Evolutionary conservation across 176 grass and related monocot genomes (phyloP), one percentile per base, ranked within the genome.

Genomic region (Areca catechu): DNA sequence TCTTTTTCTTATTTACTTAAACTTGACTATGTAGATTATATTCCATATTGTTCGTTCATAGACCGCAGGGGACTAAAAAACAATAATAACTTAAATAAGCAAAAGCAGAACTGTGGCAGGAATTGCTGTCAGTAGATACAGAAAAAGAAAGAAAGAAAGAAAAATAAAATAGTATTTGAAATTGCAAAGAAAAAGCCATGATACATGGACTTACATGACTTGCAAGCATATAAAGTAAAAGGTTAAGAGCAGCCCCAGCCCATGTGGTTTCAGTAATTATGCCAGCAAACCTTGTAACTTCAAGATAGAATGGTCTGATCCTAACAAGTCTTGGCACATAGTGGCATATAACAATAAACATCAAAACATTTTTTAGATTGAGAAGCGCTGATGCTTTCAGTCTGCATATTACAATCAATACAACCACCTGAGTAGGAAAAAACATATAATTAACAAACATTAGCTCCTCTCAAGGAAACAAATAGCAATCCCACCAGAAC

Each of bases 161-260:
- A 43, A 43, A 43, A 43, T 43, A 43, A 43, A 43, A 43, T 43
- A 43, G 34, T 14, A 43, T 43, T 43, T 43, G 34, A 12, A 12
- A 43, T 14, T 10, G 14, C 10, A 12, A 43, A 43, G 10, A 12
- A 43, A 43, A 43, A 43, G 10, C 7, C 10, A 64, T 34, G 22
- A 60, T 65, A 63, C 51, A 4, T 67, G 14, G n/a, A 81, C 77
- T 90, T 84, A 96, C 91, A 82, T 96, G 86, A 51, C 91, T 96
- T 27, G 91, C 83, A 67, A 96, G 91, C 86, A 96, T 84, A 68
- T 96, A 96, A 79, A 84, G 80, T 64, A 96, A 48, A 76, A 96
- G 83, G 47, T 90, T 96, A 60, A 90, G 84, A 65, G 80, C 86
- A 79, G 91, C 91, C 52, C 91, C 91, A 74, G 71, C 74, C 65